Base-by-base conservation (phyloP, 2,329 filamentous ascomycete species). In the Trichoderma sp. region DNA sequence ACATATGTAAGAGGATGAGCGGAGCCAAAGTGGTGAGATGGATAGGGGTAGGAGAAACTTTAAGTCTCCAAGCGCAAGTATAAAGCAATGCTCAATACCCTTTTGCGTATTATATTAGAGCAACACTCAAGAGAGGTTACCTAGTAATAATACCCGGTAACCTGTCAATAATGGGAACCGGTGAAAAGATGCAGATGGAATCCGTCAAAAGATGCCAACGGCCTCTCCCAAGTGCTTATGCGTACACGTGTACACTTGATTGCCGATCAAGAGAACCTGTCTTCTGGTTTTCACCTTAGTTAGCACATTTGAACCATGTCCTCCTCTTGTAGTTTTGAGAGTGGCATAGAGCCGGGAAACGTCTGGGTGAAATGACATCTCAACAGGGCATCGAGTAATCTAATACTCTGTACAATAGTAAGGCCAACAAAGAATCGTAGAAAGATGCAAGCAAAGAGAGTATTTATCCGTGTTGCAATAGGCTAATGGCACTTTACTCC, bases 121-220 rank as follows among this genome's bases (percentile, higher is more conserved):
- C 1, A 43, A 43, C 15, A n/a, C 3, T 43, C 15, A 8, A 9
- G 39, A 43, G 17, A 9, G 6, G 7, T 43, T n/a, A 43, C 4
- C n/a, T n/a, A n/a, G n/a, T n/a, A n/a, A 2, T n/a, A 0, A 2
- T 9, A 43, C 1, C 7, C 7, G 7, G 17, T 4, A 43, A 43
- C 17, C 39, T 43, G 7, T n/a, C 15, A 43, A 43, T 43, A 43
- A n/a, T 7, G 7, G 39, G 17, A 43, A 9, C 1, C 15, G 15
- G 3, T 4, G 17, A 43, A 3, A 43, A n/a, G 39, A 43, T 43
- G 15, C 17, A n/a, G 3, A 43, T 8, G 15, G 6, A 9, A 43
- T n/a, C 3, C 1, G 6, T 17, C 36, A 39, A 39, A 36, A 1
- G 3, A 39, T 15, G 6, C 15, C 39, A 43, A 43, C 7, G 39